Base-by-base conservation (phyloP, 2,329 filamentous ascomycete genomes). In the Ciborinia camelliae region DNA sequence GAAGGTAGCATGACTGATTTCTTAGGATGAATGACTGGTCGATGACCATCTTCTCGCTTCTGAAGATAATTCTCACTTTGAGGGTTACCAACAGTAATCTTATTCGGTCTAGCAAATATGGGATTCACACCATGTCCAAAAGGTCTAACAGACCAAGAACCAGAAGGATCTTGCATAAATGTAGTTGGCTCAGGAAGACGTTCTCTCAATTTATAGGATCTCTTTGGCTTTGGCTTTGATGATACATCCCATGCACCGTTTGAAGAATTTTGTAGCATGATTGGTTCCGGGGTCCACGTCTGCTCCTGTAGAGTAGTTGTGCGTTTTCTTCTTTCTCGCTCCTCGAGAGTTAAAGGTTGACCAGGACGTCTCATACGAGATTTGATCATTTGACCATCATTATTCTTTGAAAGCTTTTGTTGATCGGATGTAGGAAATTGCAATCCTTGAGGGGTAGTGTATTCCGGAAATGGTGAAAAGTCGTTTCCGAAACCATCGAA, bases 101-200 rank as follows among this genome's bases (percentile, higher is more conserved):
- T 69, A 55, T 65, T 53, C 43, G 73, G 73, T 60, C 72, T 64
- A 6, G 71, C 62, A 58, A 67, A 71, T 8, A 75, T 73, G 18
- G 74, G 71, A 18, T 68, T 69, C 5, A 71, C 72, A 35, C 74
- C 74, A 68, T 76, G 73, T 18, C 74, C 74, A 62, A 69, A 73
- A 20, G 72, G 69, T 58, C 71, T 66, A 32, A 70, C 53, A 45
- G 66, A 71, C 74, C 74, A 76, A 35, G 74, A 61, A 18, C 72
- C 71, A 64, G 70, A 67, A 18, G 61, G 32, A 18, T 60, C 65
- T 66, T 76, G 75, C 62, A 76, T 66, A 37, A 65, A 73, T 10
- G 75, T 75, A 23, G 72, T 67, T 2, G 73, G 71, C 53, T 76
- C 72, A 30, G 73, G 72, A 14, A 74, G 55, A 23, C 62, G 61